A percentile compares a stretch with the other conserved stretches of the same genome.
Evolutionary conservation across 2,329 filamentous ascomycete species (phyloP).

Genomic region (Neonectria punicea): DNA sequence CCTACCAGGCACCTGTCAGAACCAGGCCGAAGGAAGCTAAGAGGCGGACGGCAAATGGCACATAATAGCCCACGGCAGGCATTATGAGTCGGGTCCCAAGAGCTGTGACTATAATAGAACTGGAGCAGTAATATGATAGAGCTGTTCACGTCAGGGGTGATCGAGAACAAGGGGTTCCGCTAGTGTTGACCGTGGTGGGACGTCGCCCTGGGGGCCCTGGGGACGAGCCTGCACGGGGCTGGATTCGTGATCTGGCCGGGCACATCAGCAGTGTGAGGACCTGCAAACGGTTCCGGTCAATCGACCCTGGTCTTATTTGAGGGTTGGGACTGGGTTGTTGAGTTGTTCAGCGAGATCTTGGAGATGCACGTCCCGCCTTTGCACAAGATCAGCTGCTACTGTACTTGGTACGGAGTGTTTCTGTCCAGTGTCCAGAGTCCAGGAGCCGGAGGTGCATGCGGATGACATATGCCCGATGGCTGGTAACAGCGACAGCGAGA

Average conservation of each 20-base stretch:
- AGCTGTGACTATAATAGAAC: slow-evolving; percentile 35
- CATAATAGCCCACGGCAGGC: slow-evolving; percentile 35
- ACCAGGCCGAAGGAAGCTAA: slow-evolving; percentile 22
- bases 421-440: neutral
- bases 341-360: slow-evolving; percentile 26
- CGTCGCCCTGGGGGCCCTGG: slow-evolving; percentile 22
- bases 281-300: slow-evolving; percentile 26
- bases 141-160: slow-evolving; percentile 35
- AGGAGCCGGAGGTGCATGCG: neutral
- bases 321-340: slow-evolving; percentile 5
- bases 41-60: slow-evolving; percentile 24
- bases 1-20: slow-evolving; percentile 25
- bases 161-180: slow-evolving; percentile 30
- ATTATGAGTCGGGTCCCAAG: slow-evolving; percentile 38
- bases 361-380: slow-evolving; percentile 32
- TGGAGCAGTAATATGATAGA: slow-evolving; percentile 31
- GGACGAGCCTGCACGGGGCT: slow-evolving; percentile 32
- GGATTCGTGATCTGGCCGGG: slow-evolving; percentile 40
- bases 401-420: slow-evolving; percentile 3
- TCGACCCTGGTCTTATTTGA: neutral
- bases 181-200: slow-evolving; percentile 33
- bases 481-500: neutral
- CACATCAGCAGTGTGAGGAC: slow-evolving; percentile 17
- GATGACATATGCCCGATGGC: neutral
- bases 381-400: slow-evolving; percentile 21